Base-by-base conservation (phyloP, 352 stramenopile species). In the Phytophthora aleatoria region DNA sequence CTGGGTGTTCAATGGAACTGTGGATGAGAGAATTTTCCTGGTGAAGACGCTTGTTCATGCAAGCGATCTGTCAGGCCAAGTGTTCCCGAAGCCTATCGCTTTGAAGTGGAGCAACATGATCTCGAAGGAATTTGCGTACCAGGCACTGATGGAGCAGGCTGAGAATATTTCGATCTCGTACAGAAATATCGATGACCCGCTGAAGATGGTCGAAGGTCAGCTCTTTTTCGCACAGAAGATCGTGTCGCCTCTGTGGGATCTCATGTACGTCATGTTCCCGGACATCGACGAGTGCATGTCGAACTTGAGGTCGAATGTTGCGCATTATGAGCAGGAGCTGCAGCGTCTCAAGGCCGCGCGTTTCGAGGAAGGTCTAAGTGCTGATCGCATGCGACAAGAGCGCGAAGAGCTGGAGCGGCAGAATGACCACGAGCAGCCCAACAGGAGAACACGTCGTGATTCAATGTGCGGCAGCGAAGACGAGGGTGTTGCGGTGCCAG, bases 21-120 rank as follows among this genome's bases (percentile, higher is more conserved):
- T 83, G 8, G 77, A 95, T 9, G 84, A 97, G 49, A 80, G 91
- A 6, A 69, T 95, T 13, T 94, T 96, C 52, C 64, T 98, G 20
- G 85, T 94, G 4, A 91, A 89, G 51, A 79, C 83, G 3, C 73
- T 97, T 12, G 84, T 97, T 27, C 91, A 97, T 65, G 83, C 87
- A 5, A 94, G 84, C 41, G 91, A 97, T 62, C 51, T 97, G 44
- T 90, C 77, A 5, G 91, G 86, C 1, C 90, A 97, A 71, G 81
- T 92, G 16, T 95, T 92, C 59, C 80, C 91, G 1, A 95, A 89
- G 54, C 85, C 86, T 5, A 80, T 98, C 4, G 91, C 93, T 36
- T 75, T 92, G 49, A 95, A 96, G 61, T 97, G 93, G 88, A 94
- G 86, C 57, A 92, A 95, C 62, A 90, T 95, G 78, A 94, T 97